A percentile compares a stretch with the other conserved stretches of the same genome.
Evolutionary conservation across 139 green algal species (phyloP).

Genomic region (Auxenochlorella pyrenoidosa): DNA sequence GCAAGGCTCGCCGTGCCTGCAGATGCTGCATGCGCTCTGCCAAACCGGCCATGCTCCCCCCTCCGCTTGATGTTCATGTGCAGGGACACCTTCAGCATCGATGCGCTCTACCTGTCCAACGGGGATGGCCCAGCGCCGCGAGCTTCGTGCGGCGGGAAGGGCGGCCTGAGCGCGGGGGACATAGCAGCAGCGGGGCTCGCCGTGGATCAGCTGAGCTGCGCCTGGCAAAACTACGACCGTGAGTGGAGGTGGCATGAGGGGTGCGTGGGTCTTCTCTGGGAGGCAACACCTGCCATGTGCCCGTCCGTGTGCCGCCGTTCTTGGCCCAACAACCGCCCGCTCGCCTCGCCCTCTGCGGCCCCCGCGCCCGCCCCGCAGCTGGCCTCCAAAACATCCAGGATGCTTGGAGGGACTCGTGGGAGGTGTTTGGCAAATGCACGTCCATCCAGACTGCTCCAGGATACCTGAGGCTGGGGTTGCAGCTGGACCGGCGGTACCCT

Average conservation of each 20-base stretch:
- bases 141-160: not conserved
- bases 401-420: not conserved
- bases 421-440: not conserved
- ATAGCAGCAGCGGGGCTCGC: not conserved
- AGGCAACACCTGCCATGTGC: too few species aligned
- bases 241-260: not conserved
- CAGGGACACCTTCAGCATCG: constrained; percentile 10
- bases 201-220: not conserved
- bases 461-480: not conserved
- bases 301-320: too few species aligned
- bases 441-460: not conserved
- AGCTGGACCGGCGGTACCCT: constrained; percentile 7
- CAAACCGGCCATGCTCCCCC: too few species aligned
- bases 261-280: not conserved
- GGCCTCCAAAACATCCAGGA: not conserved
- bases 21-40: not conserved
- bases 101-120: not conserved
- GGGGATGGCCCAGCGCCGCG: not conserved
- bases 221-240: constrained; percentile 28
- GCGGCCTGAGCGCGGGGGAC: not conserved
- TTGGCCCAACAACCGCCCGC: not conserved
- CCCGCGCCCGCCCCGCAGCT: not conserved
- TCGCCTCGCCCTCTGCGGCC: not conserved
- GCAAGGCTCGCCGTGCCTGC: not conserved
- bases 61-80: too few species aligned